A percentile compares a stretch with the other conserved stretches of the same genome.
Evolutionary conservation across 306 rosid species (phyloP).

Genomic region (Vigna reflexopilosa): DNA sequence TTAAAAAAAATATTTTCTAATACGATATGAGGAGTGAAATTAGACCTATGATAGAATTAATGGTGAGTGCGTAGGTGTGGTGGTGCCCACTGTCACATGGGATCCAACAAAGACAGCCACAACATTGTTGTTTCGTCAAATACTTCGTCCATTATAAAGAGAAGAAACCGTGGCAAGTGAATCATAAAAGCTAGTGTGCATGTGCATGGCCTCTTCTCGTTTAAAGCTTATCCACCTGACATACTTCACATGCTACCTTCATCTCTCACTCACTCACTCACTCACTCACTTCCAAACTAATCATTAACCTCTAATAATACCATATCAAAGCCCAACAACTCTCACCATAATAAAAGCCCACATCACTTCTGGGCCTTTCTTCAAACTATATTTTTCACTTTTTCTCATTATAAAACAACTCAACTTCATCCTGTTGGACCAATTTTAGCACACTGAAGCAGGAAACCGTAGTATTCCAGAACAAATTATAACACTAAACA

Average conservation of each 20-base stretch:
- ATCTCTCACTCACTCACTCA: not conserved
- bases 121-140: conserved; percentile 16
- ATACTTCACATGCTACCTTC: conserved; percentile 38
- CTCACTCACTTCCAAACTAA: not conserved
- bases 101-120: conserved; percentile 28
- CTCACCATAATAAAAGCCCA: not conserved
- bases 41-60: not conserved
- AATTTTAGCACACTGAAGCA: no score
- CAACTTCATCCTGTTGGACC: no score
- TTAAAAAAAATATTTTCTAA: no score
- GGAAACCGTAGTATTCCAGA: no score
- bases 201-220: conserved; percentile 22
- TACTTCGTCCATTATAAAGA: conserved; percentile 4
- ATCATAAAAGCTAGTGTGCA: conserved; percentile 26
- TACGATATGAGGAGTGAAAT: no score
- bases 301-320: conserved; percentile 16
- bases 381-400: no score
- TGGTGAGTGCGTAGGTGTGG: conserved; percentile 31
- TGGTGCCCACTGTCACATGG: conserved; percentile 76
- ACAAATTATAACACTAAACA: no score
- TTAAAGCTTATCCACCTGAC: conserved; percentile 38
- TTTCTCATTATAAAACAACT: no score
- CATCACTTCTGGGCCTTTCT: no score
- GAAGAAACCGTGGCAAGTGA: not conserved
- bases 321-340: not conserved